Conservation (phyloP, 192 early-diverging fungal genomes). For the Endogone sp. region DNA sequence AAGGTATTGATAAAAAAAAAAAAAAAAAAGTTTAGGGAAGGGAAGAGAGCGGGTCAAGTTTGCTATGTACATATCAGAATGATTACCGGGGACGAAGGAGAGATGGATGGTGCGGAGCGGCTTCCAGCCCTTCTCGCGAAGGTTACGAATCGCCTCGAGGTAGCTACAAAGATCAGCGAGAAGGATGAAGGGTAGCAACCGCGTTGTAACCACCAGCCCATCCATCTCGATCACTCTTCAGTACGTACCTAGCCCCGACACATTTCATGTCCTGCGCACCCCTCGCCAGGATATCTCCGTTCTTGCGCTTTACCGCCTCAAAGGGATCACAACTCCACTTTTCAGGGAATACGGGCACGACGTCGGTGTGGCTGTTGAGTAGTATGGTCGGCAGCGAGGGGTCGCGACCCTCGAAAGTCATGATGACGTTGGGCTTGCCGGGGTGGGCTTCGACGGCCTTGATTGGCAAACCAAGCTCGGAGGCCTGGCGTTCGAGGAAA, state of each 20-base stretch:
- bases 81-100: conserved; percentile 68
- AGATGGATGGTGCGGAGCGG: conserved; percentile 70
- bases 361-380: conserved; percentile 87
- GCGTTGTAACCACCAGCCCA: no score
- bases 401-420: conserved; percentile 63
- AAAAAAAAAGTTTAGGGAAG: conserved; percentile 1
- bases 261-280: conserved; percentile 93
- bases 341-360: conserved; percentile 79
- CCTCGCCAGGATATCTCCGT: conserved; percentile 76
- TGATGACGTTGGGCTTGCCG: conserved; percentile 68
- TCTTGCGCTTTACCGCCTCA: conserved; percentile 55
- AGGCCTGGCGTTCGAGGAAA: conserved; percentile 64
- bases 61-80: background rate
- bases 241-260: conserved; percentile 54
- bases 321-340: conserved; percentile 79
- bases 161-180: conserved; percentile 56
- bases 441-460: conserved; percentile 46
- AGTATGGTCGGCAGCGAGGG: conserved; percentile 56
- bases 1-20: conserved; percentile 1
- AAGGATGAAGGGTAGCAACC: background rate
- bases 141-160: conserved; percentile 72
- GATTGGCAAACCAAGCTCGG: conserved; percentile 62
- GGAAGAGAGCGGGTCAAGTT: background rate
- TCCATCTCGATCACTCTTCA: no score
- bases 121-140: conserved; percentile 48